Evolutionary conservation across 164 flowering plant genomes (phyloP).

Genomic region (Chloranthus sessilifolius): DNA sequence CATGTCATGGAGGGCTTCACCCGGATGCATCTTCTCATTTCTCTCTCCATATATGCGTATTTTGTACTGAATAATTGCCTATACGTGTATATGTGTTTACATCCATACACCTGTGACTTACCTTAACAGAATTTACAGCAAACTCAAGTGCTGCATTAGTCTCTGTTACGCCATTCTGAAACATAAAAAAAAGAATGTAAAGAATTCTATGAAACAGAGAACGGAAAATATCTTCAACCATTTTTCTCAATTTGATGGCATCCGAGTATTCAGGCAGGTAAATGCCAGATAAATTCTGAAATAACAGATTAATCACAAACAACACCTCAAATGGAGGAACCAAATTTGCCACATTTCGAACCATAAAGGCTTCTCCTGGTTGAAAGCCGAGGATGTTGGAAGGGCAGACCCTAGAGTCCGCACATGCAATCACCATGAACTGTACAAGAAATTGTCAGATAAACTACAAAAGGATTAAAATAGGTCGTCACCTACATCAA

Average conservation of each 20-base stretch:
- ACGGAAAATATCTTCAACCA: not conserved
- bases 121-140: constrained; percentile 81
- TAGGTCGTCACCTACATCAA: not conserved
- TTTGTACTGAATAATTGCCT: too few relatives aligned
- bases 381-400: constrained; percentile 80
- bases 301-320: not conserved
- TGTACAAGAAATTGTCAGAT: constrained; percentile 39
- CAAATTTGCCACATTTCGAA: constrained; percentile 85
- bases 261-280: too few relatives aligned
- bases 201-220: not conserved
- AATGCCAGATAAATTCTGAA: not conserved
- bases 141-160: constrained; percentile 94
- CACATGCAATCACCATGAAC: constrained; percentile 98
- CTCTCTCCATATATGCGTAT: too few relatives aligned
- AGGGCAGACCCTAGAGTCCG: constrained; percentile 97
- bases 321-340: constrained; percentile 86
- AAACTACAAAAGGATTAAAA: too few relatives aligned
- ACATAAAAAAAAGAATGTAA: not conserved
- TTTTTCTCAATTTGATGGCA: not conserved
- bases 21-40: too few relatives aligned
- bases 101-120: too few relatives aligned
- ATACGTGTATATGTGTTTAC: too few relatives aligned
- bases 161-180: constrained; percentile 83
- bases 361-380: constrained; percentile 88
- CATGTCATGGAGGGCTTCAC: too few relatives aligned